Percentiles rank a stretch among this genome's conserved stretches.
These are phyloP conservation scores for Ganoderma boninense DNA, from an alignment of 1,284 basidiomycete genomes.

Conservation along the genomic window DNA sequence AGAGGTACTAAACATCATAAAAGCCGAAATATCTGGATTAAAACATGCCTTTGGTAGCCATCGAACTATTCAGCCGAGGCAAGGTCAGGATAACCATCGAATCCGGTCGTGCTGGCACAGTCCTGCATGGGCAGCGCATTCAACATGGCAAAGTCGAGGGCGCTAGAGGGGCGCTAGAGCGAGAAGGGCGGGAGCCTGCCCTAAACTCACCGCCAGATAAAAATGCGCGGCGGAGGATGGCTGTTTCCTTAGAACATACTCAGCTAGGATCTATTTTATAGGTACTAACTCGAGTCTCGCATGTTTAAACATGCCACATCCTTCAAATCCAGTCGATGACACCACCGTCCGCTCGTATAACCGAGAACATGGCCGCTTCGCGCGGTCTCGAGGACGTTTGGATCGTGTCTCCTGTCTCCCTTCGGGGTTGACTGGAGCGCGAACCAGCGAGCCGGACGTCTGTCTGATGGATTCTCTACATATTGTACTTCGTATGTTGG, in stretches of 20 bases:
- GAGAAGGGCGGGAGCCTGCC: conserved; percentile 15
- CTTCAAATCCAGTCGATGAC: conserved; percentile 86
- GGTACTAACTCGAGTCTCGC: conserved; percentile 90
- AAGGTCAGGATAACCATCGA: neutral
- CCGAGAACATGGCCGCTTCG: conserved; percentile 49
- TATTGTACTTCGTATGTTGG: neutral
- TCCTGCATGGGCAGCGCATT: too few species aligned
- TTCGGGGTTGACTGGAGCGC: conserved; percentile 25
- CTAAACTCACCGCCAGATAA: conserved; percentile 41
- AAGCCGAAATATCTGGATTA: neutral
- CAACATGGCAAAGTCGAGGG: too few species aligned
- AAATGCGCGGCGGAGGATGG: conserved; percentile 45
- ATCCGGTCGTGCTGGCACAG: neutral
- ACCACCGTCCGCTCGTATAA: conserved; percentile 73
- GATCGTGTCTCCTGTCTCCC: conserved; percentile 21
- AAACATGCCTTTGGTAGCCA: neutral
- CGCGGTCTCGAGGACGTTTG: conserved; percentile 31
- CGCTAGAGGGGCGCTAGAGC: neutral
- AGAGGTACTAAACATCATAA: too few species aligned
- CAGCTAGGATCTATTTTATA: conserved; percentile 90
- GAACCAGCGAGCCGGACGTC: conserved; percentile 31
- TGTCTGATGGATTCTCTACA: conserved; percentile 28
- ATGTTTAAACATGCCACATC: conserved; percentile 87
- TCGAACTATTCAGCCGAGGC: neutral
- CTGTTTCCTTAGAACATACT: conserved; percentile 78